Base-by-base conservation (phyloP, 1,284 basidiomycete genomes). In the Trichosporon sp. region DNA sequence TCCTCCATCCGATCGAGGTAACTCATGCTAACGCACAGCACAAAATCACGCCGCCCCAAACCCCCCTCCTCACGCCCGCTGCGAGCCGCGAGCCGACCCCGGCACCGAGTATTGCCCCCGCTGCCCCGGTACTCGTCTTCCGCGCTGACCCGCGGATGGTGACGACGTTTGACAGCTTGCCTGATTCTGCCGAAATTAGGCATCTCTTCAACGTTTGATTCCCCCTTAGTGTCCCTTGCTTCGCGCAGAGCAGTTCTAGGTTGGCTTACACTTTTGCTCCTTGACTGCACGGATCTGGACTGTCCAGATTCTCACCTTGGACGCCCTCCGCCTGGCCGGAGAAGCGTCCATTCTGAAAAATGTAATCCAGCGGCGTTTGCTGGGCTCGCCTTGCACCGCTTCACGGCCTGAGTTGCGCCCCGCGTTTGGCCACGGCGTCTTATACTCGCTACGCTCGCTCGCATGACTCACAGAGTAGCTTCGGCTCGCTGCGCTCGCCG, bases 121-220 rank as follows among this genome's bases (percentile, higher is more conserved):
- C n/a, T n/a, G 52, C 49, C 21, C 58, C 63, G 32, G 61, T 40
- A 11, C 58, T 62, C 64, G 64, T 68, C 14, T 74, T 73, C 66
- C 62, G 72, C 29, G 57, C 67, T 4, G 73, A 74, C 56, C 63
- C 70, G 46, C 72, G 72, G 8, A 52, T 73, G 32, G 56, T 54
- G 56, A 70, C 69, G 4, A 68, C 64, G 34, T 70, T 74, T 19
- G 73, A 72, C 44, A 54, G 46, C 0, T 29, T 70, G 34, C 69
- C 69, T 8, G 69, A 69, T 14, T 64, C 57, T 31, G 61, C 62
- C 7, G 67, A 70, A 61, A 40, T 74, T 14, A 62, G 63, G 52
- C 36, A 60, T 16, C 32, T 71, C 34, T 74, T 74, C 49, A 27
- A 29, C 49, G 25, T 27, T n/a, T 54, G 10, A 13, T 11, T 13